A percentile compares a stretch with the other conserved stretches of the same genome.
Conservation (phyloP, 306 rosid species). For the Calophaca sinica region DNA sequence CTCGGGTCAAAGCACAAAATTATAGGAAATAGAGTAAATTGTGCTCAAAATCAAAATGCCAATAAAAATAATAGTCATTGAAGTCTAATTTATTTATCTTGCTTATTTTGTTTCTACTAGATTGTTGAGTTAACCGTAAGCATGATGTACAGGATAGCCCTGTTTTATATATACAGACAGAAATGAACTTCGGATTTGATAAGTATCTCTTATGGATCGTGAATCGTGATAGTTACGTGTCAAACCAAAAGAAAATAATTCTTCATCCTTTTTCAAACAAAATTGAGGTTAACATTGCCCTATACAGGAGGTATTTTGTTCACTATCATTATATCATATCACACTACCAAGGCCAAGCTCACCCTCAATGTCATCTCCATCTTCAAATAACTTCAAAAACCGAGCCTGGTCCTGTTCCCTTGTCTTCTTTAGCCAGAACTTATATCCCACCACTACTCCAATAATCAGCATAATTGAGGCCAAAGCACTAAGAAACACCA, state of each 20-base stretch:
- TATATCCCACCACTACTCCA: slow-evolving; percentile 60
- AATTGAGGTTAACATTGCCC: slow-evolving; percentile 47
- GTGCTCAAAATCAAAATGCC: slow-evolving; percentile 1
- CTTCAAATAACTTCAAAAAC: slow-evolving; percentile 78
- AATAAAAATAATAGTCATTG: neutral
- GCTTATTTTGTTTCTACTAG: slow-evolving; percentile 15
- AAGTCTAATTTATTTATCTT: neutral
- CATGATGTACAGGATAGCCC: neutral
- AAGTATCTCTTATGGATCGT: neutral
- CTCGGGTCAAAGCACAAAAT: neutral
- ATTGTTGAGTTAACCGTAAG: slow-evolving; percentile 1
- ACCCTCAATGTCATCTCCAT: slow-evolving; percentile 74
- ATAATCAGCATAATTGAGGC: slow-evolving; percentile 45
- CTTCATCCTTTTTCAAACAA: slow-evolving; percentile 36
- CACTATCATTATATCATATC: slow-evolving; percentile 47
- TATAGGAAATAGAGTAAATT: neutral
- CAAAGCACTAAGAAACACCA: slow-evolving; percentile 56
- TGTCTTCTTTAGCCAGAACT: slow-evolving; percentile 80
- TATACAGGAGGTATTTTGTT: slow-evolving; percentile 46
- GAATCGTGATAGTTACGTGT: neutral
- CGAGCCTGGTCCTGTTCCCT: slow-evolving; percentile 81
- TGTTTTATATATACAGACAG: neutral
- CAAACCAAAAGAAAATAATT: slow-evolving; percentile 24
- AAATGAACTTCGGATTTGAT: slow-evolving; percentile 24
- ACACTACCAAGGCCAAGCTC: slow-evolving; percentile 67